Evolutionary conservation across 306 rosid genomes (phyloP).

Genomic region (Pueraria montana): DNA sequence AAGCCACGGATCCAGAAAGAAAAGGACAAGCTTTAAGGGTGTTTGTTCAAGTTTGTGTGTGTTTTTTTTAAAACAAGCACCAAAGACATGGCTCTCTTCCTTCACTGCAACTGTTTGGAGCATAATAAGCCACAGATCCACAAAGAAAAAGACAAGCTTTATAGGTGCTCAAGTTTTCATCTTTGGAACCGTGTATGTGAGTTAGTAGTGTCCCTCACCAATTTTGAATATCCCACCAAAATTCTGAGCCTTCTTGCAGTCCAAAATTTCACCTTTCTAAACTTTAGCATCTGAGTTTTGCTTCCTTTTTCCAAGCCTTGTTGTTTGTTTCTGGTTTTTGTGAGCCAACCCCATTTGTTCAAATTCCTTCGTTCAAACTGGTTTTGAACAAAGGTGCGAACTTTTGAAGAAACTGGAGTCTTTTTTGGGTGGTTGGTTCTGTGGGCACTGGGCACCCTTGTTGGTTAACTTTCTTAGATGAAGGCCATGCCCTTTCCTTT

Average conservation of each 20-base stretch:
- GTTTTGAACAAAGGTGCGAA: constrained; percentile 43
- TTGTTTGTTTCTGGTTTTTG: constrained; percentile 44
- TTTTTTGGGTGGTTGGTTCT: constrained; percentile 53
- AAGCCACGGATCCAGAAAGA: constrained; percentile 1
- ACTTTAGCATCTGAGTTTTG: background rate
- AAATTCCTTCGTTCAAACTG: constrained; percentile 45
- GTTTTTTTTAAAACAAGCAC: background rate
- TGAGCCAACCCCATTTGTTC: constrained; percentile 8
- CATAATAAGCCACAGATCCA: constrained; percentile 27
- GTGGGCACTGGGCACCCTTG: constrained; percentile 37
- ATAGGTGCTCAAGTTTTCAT: constrained; percentile 1
- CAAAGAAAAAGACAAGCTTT: constrained; percentile 28
- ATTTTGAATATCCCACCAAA: constrained; percentile 39
- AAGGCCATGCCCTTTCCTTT: constrained; percentile 97
- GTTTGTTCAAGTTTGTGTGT: background rate
- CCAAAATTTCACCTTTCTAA: constrained; percentile 19
- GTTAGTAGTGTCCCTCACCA: constrained; percentile 31
- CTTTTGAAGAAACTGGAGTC: constrained; percentile 68
- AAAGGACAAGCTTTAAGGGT: constrained; percentile 38
- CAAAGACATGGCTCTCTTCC: constrained; percentile 40
- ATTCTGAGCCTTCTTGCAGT: constrained; percentile 12
- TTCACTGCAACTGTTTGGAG: constrained; percentile 16
- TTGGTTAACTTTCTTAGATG: constrained; percentile 65
- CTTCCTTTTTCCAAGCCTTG: background rate
- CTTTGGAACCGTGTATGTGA: constrained; percentile 31